These are phyloP conservation scores for Diutina mesorugosa DNA, from an alignment of 1,139 yeast genomes.

Conservation along the genomic window DNA sequence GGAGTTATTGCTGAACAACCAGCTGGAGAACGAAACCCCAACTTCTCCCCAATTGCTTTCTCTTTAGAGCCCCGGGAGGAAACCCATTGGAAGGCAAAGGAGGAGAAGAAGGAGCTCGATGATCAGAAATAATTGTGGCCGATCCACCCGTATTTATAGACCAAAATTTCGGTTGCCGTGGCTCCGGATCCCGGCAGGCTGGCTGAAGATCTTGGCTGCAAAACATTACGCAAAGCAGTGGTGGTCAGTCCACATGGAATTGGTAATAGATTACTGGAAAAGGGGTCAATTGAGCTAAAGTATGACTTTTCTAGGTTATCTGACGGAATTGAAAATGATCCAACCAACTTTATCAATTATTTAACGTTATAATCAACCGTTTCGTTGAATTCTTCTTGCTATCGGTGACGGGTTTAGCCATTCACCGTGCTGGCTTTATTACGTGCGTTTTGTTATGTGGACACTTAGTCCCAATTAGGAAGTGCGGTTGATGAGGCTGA, in stretches of 20 bases:
- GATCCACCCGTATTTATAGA: not conserved
- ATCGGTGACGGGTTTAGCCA: not conserved
- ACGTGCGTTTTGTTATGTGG: not conserved
- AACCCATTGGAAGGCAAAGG: not conserved
- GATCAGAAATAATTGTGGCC: not conserved
- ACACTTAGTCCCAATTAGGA: not conserved
- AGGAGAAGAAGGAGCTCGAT: not conserved
- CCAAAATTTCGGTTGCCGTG: not conserved
- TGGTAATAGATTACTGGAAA: not conserved
- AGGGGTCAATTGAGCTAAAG: too few relatives aligned
- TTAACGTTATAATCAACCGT: too few relatives aligned
- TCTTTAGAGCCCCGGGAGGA: not conserved
- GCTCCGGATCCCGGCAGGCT: not conserved
- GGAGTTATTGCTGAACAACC: not conserved
- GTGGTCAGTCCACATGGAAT: not conserved
- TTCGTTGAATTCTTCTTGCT: not conserved
- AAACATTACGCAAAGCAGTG: not conserved
- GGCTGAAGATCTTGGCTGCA: not conserved
- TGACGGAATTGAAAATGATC: too few relatives aligned
- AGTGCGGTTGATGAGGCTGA: not conserved
- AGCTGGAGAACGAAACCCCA: not conserved
- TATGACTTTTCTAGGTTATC: too few relatives aligned
- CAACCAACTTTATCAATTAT: too few relatives aligned
- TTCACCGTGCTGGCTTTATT: not conserved
- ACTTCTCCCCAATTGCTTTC: not conserved